These are phyloP conservation scores for Rhododendron vialii DNA, from an alignment of 148 eudicot genomes.

Conservation along the genomic window DNA sequence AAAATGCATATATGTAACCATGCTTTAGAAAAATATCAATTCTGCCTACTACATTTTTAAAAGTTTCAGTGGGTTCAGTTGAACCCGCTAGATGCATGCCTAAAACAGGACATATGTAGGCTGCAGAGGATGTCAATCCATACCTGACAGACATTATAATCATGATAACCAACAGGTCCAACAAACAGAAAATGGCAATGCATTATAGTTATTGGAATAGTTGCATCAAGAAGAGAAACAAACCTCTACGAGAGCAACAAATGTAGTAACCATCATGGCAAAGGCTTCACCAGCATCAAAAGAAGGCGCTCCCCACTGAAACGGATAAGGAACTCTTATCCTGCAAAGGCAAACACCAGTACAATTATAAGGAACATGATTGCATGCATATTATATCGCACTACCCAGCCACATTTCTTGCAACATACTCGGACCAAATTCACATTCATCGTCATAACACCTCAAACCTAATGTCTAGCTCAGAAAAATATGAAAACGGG, in stretches of 20 bases:
- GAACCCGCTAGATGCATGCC: neutral
- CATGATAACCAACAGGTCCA: neutral
- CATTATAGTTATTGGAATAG: neutral
- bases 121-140: neutral
- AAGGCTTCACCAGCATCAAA: slow-evolving; percentile 98
- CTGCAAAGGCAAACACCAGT: slow-evolving; percentile 24
- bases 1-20: neutral
- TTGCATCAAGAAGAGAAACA: slow-evolving; percentile 6
- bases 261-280: slow-evolving; percentile 98
- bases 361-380: neutral
- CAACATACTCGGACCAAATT: neutral
- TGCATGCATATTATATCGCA: neutral
- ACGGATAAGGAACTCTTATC: slow-evolving; percentile 90
- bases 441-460: neutral
- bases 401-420: neutral
- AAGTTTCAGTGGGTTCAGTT: neutral
- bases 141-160: neutral
- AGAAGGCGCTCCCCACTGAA: slow-evolving; percentile 95
- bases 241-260: slow-evolving; percentile 97
- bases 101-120: neutral
- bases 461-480: neutral
- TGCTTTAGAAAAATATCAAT: neutral
- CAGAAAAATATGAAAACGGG: neutral
- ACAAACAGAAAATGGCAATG: neutral
- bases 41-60: neutral